Base-by-base conservation (phyloP, 192 early-diverging fungal species). In the Mortierella claussenii region DNA sequence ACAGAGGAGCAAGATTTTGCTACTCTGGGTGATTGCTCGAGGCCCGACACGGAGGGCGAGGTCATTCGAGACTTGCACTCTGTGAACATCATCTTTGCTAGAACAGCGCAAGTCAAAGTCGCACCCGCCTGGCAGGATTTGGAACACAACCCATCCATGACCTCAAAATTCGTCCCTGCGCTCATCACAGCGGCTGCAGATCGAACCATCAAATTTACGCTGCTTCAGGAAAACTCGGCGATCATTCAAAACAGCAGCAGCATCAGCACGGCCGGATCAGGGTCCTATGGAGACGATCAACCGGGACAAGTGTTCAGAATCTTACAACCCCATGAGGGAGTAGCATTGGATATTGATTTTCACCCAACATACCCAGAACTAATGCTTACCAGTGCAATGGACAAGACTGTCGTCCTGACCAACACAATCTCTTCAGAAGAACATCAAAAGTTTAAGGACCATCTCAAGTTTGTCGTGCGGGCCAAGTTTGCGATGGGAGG, bases 381-480 rank as follows among this genome's bases (percentile, higher is more conserved):
- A 23, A 81, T 86, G 81, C 47, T 88, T 40, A 84, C 81, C 2
- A 81, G 79, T 2, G 85, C 86, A 1, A 86, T 89, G 86, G 88
- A 89, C 49, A 69, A 74, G 34, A 75, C 75, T 8, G 50, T 48
- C 18, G 71, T 73, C 17, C 60, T 89, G 26, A 75, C 81, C 8
- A 68, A 90, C 57, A 78, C 81, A 12, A 23, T 62, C 20, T 79
- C 71, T 2, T 60, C 64, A 26, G 45, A 86, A 20, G 47, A 80
- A 13, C 45, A 86, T 27, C 90, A 92, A 79, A 63, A 53, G 8
- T 93, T 87, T 60, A 85, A 86, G 49, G 85, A 92, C 61, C 94
- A 95, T 64, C 43, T 60, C 24, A 93, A 93, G 52, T 93, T 90
- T 78, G 87, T 93, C 20, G 75, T 88, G 13, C 80, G 85, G 4